Evolutionary conservation across 139 green algal species (phyloP).

Genomic region (Axilococcus clingmanii): DNA sequence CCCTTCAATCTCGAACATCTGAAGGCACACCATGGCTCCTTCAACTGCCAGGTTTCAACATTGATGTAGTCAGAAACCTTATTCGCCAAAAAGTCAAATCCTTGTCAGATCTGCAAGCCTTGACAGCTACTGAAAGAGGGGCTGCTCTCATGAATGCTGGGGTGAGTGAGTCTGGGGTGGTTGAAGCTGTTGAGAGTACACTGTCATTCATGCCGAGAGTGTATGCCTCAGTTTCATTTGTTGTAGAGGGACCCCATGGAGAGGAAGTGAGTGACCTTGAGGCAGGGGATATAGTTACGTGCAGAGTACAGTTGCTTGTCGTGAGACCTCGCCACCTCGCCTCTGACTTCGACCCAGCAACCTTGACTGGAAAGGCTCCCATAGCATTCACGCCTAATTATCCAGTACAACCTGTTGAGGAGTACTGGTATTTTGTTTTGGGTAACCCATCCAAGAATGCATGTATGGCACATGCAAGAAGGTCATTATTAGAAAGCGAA

Average conservation of each 20-base stretch:
- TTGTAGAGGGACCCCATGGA: slow-evolving; percentile 8
- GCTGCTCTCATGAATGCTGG: slow-evolving; percentile 28
- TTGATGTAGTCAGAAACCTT: slow-evolving; percentile 53
- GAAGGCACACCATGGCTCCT: slow-evolving; percentile 39
- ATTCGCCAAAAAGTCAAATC: slow-evolving; percentile 39
- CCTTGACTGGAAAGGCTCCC: slow-evolving; percentile 15
- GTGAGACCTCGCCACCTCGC: slow-evolving; percentile 44
- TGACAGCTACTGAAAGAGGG: slow-evolving; percentile 25
- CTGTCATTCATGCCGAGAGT: slow-evolving; percentile 44
- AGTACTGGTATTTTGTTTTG: slow-evolving; percentile 67
- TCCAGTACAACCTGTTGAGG: slow-evolving; percentile 43
- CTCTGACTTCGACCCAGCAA: slow-evolving; percentile 25
- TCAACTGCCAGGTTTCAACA: slow-evolving; percentile 69
- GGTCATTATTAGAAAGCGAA: slow-evolving; percentile 51
- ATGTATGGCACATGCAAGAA: slow-evolving; percentile 16
- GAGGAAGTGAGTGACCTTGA: background rate
- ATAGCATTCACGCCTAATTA: slow-evolving; percentile 57
- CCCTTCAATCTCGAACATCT: background rate
- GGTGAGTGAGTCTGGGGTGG: slow-evolving; percentile 25
- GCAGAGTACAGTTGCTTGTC: slow-evolving; percentile 35
- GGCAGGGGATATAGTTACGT: slow-evolving; percentile 38
- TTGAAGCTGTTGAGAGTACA: slow-evolving; percentile 50
- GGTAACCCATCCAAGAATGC: slow-evolving; percentile 44
- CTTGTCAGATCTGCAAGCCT: slow-evolving; percentile 51
- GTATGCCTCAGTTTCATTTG: slow-evolving; percentile 9